Conservation (phyloP, 768 basidiomycete genomes). For the Hypsizygus marmoreus region DNA sequence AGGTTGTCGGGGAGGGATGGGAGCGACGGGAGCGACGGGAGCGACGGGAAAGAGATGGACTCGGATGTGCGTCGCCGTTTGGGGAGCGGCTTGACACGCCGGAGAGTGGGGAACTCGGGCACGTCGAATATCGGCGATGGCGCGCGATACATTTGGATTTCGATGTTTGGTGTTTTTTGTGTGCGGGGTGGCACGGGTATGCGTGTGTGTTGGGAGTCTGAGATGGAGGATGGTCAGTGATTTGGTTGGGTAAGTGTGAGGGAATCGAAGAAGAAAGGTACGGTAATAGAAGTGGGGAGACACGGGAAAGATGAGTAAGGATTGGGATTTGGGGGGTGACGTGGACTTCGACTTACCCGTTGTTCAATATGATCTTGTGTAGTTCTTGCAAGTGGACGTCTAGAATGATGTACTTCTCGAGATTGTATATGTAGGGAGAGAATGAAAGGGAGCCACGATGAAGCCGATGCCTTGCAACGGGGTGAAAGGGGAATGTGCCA, state of each 20-base stretch:
- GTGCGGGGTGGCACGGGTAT: constrained; percentile 1
- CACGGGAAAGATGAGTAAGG: constrained; percentile 10
- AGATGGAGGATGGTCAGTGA: constrained; percentile 1
- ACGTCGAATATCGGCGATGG: constrained; percentile 65
- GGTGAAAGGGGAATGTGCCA: too few relatives aligned
- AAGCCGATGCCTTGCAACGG: too few relatives aligned
- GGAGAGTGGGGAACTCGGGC: constrained; percentile 60
- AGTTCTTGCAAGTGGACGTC: too few relatives aligned
- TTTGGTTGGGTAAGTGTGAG: too few relatives aligned
- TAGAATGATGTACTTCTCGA: too few relatives aligned
- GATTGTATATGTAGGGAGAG: too few relatives aligned
- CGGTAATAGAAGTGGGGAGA: constrained; percentile 1
- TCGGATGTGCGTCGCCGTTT: constrained; percentile 66
- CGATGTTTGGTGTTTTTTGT: too few relatives aligned
- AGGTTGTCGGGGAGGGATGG: neutral
- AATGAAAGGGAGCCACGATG: too few relatives aligned
- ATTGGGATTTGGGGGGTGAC: constrained; percentile 14
- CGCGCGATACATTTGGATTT: constrained; percentile 50
- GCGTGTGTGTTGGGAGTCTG: constrained; percentile 8
- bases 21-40: neutral
- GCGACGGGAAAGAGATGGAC: neutral
- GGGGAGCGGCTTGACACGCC: constrained; percentile 77
- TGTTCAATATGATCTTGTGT: too few relatives aligned
- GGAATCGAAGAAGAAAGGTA: neutral
- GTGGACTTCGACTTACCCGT: too few relatives aligned